Base-by-base conservation (phyloP, 2,329 filamentous ascomycete genomes). In the Exophiala lecanii-corni region DNA sequence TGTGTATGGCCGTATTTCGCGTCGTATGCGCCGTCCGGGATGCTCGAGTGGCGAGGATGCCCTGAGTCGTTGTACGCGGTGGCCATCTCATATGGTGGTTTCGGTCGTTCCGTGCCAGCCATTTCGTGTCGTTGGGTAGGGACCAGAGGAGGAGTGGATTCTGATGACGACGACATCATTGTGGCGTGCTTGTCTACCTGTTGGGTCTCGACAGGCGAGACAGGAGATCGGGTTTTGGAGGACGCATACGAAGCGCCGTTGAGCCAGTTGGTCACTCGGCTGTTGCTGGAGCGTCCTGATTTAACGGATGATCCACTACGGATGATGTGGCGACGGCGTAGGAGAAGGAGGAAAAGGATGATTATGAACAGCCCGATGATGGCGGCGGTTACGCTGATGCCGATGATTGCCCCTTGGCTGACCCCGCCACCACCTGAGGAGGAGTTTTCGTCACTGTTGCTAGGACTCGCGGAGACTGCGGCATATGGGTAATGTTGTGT, bases 321-420 rank as follows among this genome's bases (percentile, higher is more conserved):
- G 26, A 52, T 44, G 36, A 52, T 50, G 7, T 38, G 36, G 9
- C 49, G 37, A 2, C 72, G 70, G 5, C 74, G 70, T 62, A 72
- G 77, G 15, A 82, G 64, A 15, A 78, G 64, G 31, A 76, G 66
- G 4, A 67, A 64, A 10, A 81, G 67, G 17, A 73, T 62, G 4
- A 75, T 47, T 13, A 71, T 69, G 1, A 73, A 74, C 30, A 83
- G 52, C 36, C 79, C 63, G 33, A 81, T 70, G 2, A 79, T 64
- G 2, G 78, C 79, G 2, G 81, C 67, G 3, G 82, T 71, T 3
- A 81, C 77, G 12, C 79, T 79, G 0, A 84, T 62, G 2, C 84
- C 74, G 1, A 81, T 79, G 0, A 81, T 79, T 0, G 72, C 73
- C 1, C 82, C 71, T 70, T 44, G 45, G 40, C 38, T 47, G 19